Evolutionary conservation across 2,329 filamentous ascomycete species (phyloP).

Genomic region (Geosmithia putterillii): DNA sequence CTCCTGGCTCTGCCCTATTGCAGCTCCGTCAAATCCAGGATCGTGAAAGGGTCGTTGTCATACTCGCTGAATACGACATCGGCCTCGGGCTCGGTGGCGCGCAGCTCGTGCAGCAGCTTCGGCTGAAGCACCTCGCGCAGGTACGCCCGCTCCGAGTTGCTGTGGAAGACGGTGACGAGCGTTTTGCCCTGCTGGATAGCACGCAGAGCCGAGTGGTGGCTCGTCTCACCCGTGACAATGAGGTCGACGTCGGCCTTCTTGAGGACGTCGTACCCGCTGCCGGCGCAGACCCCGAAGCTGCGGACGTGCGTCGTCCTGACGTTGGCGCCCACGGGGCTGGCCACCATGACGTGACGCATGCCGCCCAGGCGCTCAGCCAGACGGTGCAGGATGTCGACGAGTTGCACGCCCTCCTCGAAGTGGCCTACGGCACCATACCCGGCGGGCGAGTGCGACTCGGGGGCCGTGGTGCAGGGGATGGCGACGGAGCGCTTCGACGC

Average conservation of each 20-base stretch:
- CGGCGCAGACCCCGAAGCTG: conserved; percentile 78
- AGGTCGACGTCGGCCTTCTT: conserved; percentile 61
- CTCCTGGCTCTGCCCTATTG: conserved; percentile 6
- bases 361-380: conserved; percentile 58
- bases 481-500: conserved; percentile 27
- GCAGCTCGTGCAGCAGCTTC: conserved; percentile 49
- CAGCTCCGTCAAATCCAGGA: conserved; percentile 42
- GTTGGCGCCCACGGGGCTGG: conserved; percentile 34
- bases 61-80: conserved; percentile 63
- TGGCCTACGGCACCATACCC: conserved; percentile 41
- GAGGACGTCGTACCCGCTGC: conserved; percentile 71
- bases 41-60: conserved; percentile 81
- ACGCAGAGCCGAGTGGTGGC: conserved; percentile 80
- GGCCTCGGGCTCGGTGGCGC: conserved; percentile 33
- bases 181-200: conserved; percentile 74
- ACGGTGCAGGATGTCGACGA: conserved; percentile 31
- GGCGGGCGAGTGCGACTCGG: conserved; percentile 29
- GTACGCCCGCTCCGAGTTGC: conserved; percentile 83
- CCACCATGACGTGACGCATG: conserved; percentile 40
- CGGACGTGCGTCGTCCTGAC: conserved; percentile 33
- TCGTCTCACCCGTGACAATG: conserved; percentile 84
- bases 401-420: conserved; percentile 22
- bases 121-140: conserved; percentile 57
- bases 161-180: conserved; percentile 81
- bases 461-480: conserved; percentile 28